These are phyloP conservation scores for Epichloe hybrida DNA, from an alignment of 2,329 filamentous ascomycete species.

Conservation along the genomic window DNA sequence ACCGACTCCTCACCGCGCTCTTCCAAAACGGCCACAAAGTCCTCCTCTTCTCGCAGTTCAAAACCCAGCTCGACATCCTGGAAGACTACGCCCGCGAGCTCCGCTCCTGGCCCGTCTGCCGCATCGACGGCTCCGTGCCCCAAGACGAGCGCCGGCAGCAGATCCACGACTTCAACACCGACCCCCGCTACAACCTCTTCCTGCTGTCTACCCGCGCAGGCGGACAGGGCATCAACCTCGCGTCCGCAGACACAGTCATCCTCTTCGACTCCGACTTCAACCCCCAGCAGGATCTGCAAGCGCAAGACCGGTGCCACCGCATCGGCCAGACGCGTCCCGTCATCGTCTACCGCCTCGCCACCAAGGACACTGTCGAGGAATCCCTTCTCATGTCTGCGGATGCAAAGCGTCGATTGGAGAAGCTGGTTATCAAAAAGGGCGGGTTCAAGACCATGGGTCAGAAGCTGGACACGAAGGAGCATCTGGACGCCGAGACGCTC, in stretches of 20 bases:
- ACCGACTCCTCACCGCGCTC: conserved; percentile 66
- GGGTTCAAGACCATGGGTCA: conserved; percentile 60
- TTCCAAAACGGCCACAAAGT: conserved; percentile 73
- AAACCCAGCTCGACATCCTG: conserved; percentile 81
- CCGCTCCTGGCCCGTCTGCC: conserved; percentile 67
- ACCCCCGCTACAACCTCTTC: conserved; percentile 59
- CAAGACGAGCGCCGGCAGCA: conserved; percentile 60
- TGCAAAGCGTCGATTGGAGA: conserved; percentile 82
- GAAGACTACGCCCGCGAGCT: conserved; percentile 72
- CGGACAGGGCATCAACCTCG: conserved; percentile 89
- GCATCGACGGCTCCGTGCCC: conserved; percentile 79
- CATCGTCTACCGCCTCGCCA: conserved; percentile 85
- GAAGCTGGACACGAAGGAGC: conserved; percentile 39
- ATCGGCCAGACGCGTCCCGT: conserved; percentile 91
- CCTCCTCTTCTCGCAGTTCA: conserved; percentile 94
- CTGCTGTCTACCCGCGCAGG: conserved; percentile 82
- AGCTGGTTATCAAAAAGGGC: conserved; percentile 90
- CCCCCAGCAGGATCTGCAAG: conserved; percentile 91
- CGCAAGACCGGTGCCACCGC: conserved; percentile 86
- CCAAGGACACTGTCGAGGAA: conserved; percentile 85
- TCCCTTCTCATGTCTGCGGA: conserved; percentile 75
- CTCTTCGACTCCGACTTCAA: conserved; percentile 88
- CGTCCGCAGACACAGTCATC: conserved; percentile 82
- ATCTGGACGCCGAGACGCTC: conserved; percentile 47
- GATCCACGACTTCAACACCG: conserved; percentile 59